These are phyloP conservation scores for Trichophyton mentagrophytes DNA, from an alignment of 2,329 filamentous ascomycete species.

Conservation along the genomic window DNA sequence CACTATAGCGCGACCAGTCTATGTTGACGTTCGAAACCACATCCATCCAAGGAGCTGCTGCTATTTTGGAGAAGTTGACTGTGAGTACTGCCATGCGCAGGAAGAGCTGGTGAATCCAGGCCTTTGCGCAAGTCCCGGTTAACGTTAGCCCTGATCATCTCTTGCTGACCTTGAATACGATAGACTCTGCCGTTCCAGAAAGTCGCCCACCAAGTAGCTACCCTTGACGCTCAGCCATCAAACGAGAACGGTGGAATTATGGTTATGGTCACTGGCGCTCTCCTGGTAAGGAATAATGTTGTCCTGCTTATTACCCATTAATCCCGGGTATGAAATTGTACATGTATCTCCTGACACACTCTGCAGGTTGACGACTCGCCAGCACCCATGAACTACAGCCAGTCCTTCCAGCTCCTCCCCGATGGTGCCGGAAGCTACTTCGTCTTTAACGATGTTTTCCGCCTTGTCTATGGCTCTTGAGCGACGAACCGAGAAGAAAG, in stretches of 20 bases:
- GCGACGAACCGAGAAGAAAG: neutral
- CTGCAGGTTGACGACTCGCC: constrained; percentile 69
- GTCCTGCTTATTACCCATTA: neutral
- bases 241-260: constrained; percentile 56
- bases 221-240: constrained; percentile 72
- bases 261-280: constrained; percentile 75
- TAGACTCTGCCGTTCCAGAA: constrained; percentile 69
- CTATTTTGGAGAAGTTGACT: constrained; percentile 67
- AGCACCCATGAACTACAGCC: constrained; percentile 79
- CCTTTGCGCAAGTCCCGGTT: neutral
- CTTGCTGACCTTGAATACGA: constrained; percentile 10
- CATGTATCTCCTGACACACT: neutral
- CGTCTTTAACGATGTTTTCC: constrained; percentile 92
- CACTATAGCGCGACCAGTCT: constrained; percentile 57
- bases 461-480: constrained; percentile 49
- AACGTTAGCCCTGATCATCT: neutral
- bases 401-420: constrained; percentile 72
- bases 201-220: constrained; percentile 64
- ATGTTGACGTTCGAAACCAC: constrained; percentile 86
- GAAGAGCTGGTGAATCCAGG: neutral
- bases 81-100: constrained; percentile 40
- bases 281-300: constrained; percentile 52
- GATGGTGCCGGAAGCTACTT: constrained; percentile 59
- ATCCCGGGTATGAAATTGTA: neutral
- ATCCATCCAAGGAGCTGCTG: constrained; percentile 48